Base-by-base conservation (phyloP, 2,329 filamentous ascomycete species). In the Rhinocladiella mackenziei region DNA sequence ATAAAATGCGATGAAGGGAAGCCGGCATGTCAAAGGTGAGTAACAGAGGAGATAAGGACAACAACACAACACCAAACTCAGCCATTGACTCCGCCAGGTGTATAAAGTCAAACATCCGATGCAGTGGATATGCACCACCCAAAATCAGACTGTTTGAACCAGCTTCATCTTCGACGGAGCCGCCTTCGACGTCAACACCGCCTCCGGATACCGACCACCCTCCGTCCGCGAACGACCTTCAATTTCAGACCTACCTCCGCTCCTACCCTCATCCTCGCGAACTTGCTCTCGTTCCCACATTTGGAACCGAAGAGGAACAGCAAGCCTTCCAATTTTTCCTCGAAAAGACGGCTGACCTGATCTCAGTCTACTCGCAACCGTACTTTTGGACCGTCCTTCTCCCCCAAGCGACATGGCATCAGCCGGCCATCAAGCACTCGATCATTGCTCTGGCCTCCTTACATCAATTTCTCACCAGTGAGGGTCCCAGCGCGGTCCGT, bases 1-100 rank as follows among this genome's bases (percentile, higher is more conserved):
- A 46, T 52, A 18, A 52, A 52, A 23, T 52, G 50, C 30, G 50
- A 52, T 31, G 50, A 52, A 32, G 34, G 36, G 10, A 52, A 52
- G 22, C 50, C 50, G n/a, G 17, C 29, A 7, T 52, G 50, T 20
- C 38, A 45, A 33, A 45, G 50, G 49, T 51, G 6, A 34, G 32
- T 11, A 26, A n/a, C n/a, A n/a, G n/a, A n/a, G n/a, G 23, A 26
- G 7, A 26, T 26, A 11, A 26, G 23, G 11, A 26, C 23, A n/a
- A n/a, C n/a, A n/a, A n/a, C n/a, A n/a, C n/a, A n/a, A n/a, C n/a
- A n/a, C n/a, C n/a, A n/a, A n/a, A n/a, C n/a, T n/a, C n/a, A n/a
- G n/a, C n/a, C n/a, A n/a, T n/a, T n/a, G n/a, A n/a, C n/a, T n/a
- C n/a, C n/a, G n/a, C 19, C 29, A 48, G 47, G 31, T 50, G 47